These are phyloP conservation scores for Populus nigra DNA, from an alignment of 345 rosid species.

Conservation along the genomic window DNA sequence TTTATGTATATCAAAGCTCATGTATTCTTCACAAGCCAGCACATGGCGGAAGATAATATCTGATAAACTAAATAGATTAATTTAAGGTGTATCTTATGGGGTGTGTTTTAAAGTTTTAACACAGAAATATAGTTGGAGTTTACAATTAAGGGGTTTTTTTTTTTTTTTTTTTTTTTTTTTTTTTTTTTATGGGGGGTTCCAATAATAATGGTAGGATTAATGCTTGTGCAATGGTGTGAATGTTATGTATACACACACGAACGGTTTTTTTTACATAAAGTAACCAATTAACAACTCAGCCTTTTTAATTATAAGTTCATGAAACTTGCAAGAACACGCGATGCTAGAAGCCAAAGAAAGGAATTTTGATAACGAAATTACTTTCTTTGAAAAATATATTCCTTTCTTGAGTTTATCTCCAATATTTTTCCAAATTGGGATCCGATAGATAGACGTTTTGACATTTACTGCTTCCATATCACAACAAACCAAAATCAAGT, in stretches of 20 bases:
- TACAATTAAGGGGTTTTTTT: not conserved
- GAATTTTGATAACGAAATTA: not conserved
- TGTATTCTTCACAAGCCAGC: constrained; percentile 8
- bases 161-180: not conserved
- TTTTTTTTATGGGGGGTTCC: not conserved
- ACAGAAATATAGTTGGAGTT: not conserved
- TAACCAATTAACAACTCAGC: constrained; percentile 27
- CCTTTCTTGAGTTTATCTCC: not conserved
- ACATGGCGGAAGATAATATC: constrained; percentile 4
- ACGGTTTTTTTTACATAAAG: constrained; percentile 20
- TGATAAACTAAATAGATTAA: not conserved
- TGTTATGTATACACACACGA: constrained; percentile 23
- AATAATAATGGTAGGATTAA: constrained; percentile 25
- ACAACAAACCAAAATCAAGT: not conserved
- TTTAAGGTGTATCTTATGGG: not conserved
- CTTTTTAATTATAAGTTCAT: not conserved
- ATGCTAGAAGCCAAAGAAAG: not conserved
- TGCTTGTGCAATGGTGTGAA: constrained; percentile 21
- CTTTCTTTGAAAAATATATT: not conserved
- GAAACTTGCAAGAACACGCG: not conserved
- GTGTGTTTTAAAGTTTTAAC: not conserved
- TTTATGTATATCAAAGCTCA: constrained; percentile 21
- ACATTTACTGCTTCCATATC: not conserved
- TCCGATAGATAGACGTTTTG: not conserved
- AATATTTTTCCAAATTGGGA: not conserved